phyloP scores from a whole-genome alignment of 352 stramenopile genomes.

The Lagenidium giganteum region DNA sequence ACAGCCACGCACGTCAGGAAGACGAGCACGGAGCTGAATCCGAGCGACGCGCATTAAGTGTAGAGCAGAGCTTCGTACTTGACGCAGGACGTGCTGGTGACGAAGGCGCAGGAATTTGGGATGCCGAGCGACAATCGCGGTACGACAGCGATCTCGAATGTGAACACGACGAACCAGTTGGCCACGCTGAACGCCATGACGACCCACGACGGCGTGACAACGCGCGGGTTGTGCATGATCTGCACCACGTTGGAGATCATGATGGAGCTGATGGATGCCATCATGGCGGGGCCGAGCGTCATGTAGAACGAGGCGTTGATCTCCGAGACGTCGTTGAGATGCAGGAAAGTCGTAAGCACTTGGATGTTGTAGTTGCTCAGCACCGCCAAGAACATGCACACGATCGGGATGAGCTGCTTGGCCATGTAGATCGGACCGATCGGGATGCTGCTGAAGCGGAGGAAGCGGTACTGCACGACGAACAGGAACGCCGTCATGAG shows the following conservation, averaged over 20 bases:
- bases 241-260: conserved; percentile 17
- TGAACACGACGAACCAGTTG: conserved; percentile 18
- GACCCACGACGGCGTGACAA: conserved; percentile 15
- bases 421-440: conserved; percentile 15
- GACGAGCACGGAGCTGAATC: conserved; percentile 6
- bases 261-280: conserved; percentile 14
- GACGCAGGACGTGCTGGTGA: conserved; percentile 12
- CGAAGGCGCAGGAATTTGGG: conserved; percentile 5
- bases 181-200: conserved; percentile 11
- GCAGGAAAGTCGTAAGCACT: conserved; percentile 18
- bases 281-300: conserved; percentile 9
- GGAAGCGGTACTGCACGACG: conserved; percentile 11
- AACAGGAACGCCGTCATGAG: conserved; percentile 8
- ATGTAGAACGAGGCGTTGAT: conserved; percentile 8
- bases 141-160: conserved; percentile 12
- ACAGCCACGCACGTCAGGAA: conserved; percentile 5
- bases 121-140: conserved; percentile 7
- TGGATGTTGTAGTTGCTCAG: conserved; percentile 18
- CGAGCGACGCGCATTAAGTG: conserved; percentile 12
- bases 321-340: conserved; percentile 10
- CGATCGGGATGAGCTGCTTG: conserved; percentile 12
- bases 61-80: conserved; percentile 4
- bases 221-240: conserved; percentile 12
- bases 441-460: conserved; percentile 13
- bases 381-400: conserved; percentile 6